Base-by-base conservation (phyloP, 345 rosid genomes). In the Heritiera fomes region DNA sequence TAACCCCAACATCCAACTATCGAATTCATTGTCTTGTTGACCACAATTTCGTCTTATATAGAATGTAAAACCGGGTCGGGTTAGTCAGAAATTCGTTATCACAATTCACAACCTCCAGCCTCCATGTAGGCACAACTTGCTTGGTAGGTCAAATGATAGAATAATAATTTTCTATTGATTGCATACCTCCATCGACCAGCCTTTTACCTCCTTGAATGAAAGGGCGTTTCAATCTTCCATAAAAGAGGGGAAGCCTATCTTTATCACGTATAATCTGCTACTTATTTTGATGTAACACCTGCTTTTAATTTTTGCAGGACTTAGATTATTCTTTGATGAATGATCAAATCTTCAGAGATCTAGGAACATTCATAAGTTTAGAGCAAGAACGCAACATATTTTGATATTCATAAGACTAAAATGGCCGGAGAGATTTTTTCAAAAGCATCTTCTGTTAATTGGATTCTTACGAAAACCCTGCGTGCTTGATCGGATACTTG, bases 391-490 rank as follows among this genome's bases (percentile, higher is more conserved):
- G 80, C 80, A 83, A 53, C 41, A 3, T 34, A 52, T 72, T 75
- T 69, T 49, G 59, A 40, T 56, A 72, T 72, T 71, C 59, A 17
- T 32, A 73, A 43, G 59, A 38, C 4, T 47, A 67, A 34, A 63
- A 75, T 49, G 53, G 84, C 43, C 73, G 75, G 75, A 55, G 59
- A 47, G 81, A 56, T 80, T 72, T 55, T 82, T 81, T 83, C 73
- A 79, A 76, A 78, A 78, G 73, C 45, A 53, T 79, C 75, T 67
- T 53, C 15, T 53, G 17, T 34, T 55, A 18, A 71, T 34, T 53
- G 49, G 30, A 72, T 53, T 72, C 76, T 60, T 40, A 43, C 61
- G 78, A 40, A 67, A 78, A 23, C 50, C 59, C 75, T 82, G 79
- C 76, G 72, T 80, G 79, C 76, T 63, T 18, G 17, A 34, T 17